These are phyloP conservation scores for Tephrocybe sp. DNA, from an alignment of 768 basidiomycete species.

Conservation along the genomic window DNA sequence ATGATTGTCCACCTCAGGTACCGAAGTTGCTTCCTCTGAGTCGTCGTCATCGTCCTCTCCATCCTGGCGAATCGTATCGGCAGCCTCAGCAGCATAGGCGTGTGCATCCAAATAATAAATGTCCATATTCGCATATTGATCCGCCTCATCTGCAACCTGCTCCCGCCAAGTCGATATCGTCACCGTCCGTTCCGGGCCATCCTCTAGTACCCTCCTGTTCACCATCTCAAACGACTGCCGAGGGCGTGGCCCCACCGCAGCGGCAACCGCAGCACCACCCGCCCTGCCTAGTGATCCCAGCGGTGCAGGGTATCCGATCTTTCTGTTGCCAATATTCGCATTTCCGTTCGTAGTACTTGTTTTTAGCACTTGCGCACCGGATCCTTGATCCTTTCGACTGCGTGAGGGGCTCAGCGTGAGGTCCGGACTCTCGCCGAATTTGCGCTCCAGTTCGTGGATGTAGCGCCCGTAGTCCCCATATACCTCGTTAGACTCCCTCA, in stretches of 20 bases:
- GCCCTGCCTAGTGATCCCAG: constrained; percentile 16
- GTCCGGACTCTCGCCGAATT: constrained; percentile 24
- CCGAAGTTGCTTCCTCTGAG: neutral
- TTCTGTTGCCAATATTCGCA: constrained; percentile 17
- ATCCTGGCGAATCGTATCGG: neutral
- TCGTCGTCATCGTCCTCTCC: constrained; percentile 18
- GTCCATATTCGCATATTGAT: constrained; percentile 39
- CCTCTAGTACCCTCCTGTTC: constrained; percentile 41
- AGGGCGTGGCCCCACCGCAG: constrained; percentile 23
- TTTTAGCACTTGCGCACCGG: constrained; percentile 14
- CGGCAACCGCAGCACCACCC: neutral
- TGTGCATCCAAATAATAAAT: constrained; percentile 44
- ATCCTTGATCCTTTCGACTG: constrained; percentile 11
- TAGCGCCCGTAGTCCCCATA: constrained; percentile 36
- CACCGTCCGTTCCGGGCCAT: constrained; percentile 50
- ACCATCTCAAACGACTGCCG: constrained; percentile 45
- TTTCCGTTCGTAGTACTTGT: constrained; percentile 9
- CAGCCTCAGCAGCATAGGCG: constrained; percentile 26
- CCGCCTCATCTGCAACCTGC: constrained; percentile 43
- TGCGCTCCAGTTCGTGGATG: constrained; percentile 30
- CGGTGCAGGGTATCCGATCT: constrained; percentile 24
- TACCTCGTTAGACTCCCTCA: constrained; percentile 21
- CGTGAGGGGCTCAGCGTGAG: constrained; percentile 21
- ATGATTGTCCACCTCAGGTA: constrained; percentile 9
- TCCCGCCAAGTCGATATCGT: constrained; percentile 60